A percentile compares a stretch with the other conserved stretches of the same genome.
Conservation (phyloP, 768 basidiomycete genomes). For the Hortiboletus flavorubellus region DNA sequence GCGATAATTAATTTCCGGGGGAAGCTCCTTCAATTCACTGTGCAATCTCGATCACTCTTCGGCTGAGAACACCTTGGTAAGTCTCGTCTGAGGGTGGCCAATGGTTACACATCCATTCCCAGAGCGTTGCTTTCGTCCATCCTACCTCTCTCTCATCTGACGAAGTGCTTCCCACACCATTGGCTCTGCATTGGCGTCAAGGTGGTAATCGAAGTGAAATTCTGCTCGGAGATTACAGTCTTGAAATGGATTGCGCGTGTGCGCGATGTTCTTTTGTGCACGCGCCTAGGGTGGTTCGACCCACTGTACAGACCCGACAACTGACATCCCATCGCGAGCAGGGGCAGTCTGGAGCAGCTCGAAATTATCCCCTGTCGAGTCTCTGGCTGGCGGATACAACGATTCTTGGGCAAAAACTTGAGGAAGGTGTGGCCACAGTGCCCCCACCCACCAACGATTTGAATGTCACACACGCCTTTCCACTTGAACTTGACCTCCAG, state of each 20-base stretch:
- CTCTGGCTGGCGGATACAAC: constrained; percentile 38
- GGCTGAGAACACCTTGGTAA: constrained; percentile 44
- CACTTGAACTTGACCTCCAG: constrained; percentile 46
- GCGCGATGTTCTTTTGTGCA: constrained; percentile 50
- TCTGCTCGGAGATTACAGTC: constrained; percentile 43
- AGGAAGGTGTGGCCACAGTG: neutral
- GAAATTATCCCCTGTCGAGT: constrained; percentile 43
- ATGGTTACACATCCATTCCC: constrained; percentile 45
- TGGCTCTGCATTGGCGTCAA: constrained; percentile 47
- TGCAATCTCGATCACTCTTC: constrained; percentile 44
- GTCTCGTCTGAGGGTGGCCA: constrained; percentile 59
- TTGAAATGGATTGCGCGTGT: constrained; percentile 48
- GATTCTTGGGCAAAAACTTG: constrained; percentile 63
- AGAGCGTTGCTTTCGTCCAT: constrained; percentile 21
- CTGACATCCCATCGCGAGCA: constrained; percentile 39
- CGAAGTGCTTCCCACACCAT: constrained; percentile 55
- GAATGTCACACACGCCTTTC: constrained; percentile 48
- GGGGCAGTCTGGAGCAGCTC: constrained; percentile 44
- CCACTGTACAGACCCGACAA: constrained; percentile 64
- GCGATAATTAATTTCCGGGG: constrained; percentile 53
- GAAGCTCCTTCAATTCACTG: constrained; percentile 37
- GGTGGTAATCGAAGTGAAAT: constrained; percentile 68
- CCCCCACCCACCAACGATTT: constrained; percentile 47
- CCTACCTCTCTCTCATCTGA: constrained; percentile 33
- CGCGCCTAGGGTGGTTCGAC: constrained; percentile 50